phyloP scores from a whole-genome alignment of 169 alveolate genomes.

The Perkinsus chesapeaki region DNA sequence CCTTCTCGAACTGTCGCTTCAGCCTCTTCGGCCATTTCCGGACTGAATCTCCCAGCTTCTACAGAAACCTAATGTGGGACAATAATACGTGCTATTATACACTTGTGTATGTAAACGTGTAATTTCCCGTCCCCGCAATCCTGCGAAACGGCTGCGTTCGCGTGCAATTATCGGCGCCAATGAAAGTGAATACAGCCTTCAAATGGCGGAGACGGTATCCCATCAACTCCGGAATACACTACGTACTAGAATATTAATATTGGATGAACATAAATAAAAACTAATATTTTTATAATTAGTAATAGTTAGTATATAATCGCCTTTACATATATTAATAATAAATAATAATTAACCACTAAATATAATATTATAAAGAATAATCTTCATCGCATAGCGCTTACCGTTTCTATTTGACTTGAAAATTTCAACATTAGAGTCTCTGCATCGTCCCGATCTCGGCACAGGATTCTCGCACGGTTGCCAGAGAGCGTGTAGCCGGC shows the following conservation, averaged over 20 bases:
- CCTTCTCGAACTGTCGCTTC: neutral
- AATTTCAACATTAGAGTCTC: neutral
- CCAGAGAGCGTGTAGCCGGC: neutral
- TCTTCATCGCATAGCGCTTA: neutral
- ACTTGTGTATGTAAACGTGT: neutral
- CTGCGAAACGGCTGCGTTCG: too few relatives aligned
- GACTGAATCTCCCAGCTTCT: neutral
- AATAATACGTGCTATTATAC: neutral
- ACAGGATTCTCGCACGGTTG: neutral
- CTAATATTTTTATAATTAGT: too few relatives aligned
- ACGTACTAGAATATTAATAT: too few relatives aligned
- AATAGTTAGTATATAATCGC: too few relatives aligned
- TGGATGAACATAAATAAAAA: too few relatives aligned
- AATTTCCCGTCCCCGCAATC: neutral
- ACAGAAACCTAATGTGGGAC: neutral
- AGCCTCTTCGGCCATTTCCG: neutral
- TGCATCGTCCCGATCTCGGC: neutral
- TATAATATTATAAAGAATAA: neutral
- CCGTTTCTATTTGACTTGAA: neutral
- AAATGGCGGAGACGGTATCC: too few relatives aligned
- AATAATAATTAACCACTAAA: neutral
- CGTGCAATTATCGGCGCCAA: too few relatives aligned
- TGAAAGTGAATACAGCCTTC: too few relatives aligned
- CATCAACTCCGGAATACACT: too few relatives aligned
- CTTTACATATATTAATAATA: neutral